Percentiles rank a stretch among this genome's conserved stretches.
Conservation (phyloP, 345 rosid species). For the Luvunga scandens region DNA sequence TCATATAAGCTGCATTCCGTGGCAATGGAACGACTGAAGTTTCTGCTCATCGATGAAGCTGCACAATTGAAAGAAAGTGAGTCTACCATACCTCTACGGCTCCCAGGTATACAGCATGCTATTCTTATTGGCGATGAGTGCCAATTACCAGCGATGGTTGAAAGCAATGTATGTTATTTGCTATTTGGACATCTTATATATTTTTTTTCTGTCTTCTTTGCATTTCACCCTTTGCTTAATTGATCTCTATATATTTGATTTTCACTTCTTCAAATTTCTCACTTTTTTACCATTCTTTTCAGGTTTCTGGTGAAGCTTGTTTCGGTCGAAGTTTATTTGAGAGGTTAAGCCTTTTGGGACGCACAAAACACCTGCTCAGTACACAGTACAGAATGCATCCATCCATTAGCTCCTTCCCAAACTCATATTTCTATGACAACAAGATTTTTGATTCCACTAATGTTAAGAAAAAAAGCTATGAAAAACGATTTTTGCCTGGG, state of each 20-base stretch:
- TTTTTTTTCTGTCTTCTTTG: background rate
- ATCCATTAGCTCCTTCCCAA: slow-evolving; percentile 62
- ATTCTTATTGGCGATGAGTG: slow-evolving; percentile 52
- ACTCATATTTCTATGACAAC: slow-evolving; percentile 38
- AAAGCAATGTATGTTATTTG: slow-evolving; percentile 35
- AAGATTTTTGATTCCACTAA: background rate
- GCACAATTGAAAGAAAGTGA: slow-evolving; percentile 61
- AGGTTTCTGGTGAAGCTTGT: slow-evolving; percentile 36
- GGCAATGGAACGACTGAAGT: slow-evolving; percentile 25
- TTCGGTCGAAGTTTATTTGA: slow-evolving; percentile 73
- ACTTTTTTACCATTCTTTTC: background rate
- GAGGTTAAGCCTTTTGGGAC: slow-evolving; percentile 45
- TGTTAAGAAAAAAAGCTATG: background rate
- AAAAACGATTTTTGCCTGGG: background rate
- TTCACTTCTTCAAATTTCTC: background rate
- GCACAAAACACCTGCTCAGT: slow-evolving; percentile 44
- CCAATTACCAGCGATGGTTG: slow-evolving; percentile 49
- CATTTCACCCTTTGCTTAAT: background rate
- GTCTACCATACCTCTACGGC: slow-evolving; percentile 48
- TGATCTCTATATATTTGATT: background rate
- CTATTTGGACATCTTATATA: background rate
- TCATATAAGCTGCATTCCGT: slow-evolving; percentile 29
- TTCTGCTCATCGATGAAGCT: slow-evolving; percentile 61
- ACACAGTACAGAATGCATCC: slow-evolving; percentile 86
- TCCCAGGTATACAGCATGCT: slow-evolving; percentile 35